These are phyloP conservation scores for Amaranthus cruentus DNA, from an alignment of 148 eudicot species.

Conservation along the genomic window DNA sequence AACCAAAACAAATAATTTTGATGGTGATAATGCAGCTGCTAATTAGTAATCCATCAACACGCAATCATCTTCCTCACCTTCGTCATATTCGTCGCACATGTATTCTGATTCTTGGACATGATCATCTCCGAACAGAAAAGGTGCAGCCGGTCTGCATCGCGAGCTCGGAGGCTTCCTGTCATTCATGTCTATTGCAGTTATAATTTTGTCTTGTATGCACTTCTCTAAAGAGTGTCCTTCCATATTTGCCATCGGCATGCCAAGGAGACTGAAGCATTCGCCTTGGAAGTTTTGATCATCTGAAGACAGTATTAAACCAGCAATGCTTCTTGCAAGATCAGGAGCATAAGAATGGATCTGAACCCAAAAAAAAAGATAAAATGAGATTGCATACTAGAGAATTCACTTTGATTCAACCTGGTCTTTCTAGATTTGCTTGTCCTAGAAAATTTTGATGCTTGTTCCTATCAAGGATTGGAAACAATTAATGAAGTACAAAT, in stretches of 20 bases:
- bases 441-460: neutral
- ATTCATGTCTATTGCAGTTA: slow-evolving; percentile 50
- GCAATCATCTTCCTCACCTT: slow-evolving; percentile 40
- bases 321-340: slow-evolving; percentile 81
- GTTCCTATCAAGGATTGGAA: too few relatives aligned
- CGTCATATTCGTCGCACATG: slow-evolving; percentile 42
- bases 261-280: slow-evolving; percentile 73
- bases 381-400: neutral
- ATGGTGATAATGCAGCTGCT: neutral
- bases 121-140: slow-evolving; percentile 52
- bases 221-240: slow-evolving; percentile 42
- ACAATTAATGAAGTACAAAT: too few relatives aligned
- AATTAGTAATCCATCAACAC: slow-evolving; percentile 37
- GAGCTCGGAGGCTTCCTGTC: slow-evolving; percentile 40
- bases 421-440: neutral
- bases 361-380: slow-evolving; percentile 12
- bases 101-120: slow-evolving; percentile 32
- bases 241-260: slow-evolving; percentile 37
- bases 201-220: slow-evolving; percentile 57
- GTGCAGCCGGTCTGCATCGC: slow-evolving; percentile 40
- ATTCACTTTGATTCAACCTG: too few relatives aligned
- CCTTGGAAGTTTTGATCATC: slow-evolving; percentile 56
- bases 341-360: slow-evolving; percentile 84
- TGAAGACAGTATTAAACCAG: slow-evolving; percentile 70
- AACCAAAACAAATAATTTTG: neutral